Evolutionary conservation across 169 alveolate species (phyloP), one percentile per base, ranked within the genome.

Genomic region (Plasmodium malariae): DNA sequence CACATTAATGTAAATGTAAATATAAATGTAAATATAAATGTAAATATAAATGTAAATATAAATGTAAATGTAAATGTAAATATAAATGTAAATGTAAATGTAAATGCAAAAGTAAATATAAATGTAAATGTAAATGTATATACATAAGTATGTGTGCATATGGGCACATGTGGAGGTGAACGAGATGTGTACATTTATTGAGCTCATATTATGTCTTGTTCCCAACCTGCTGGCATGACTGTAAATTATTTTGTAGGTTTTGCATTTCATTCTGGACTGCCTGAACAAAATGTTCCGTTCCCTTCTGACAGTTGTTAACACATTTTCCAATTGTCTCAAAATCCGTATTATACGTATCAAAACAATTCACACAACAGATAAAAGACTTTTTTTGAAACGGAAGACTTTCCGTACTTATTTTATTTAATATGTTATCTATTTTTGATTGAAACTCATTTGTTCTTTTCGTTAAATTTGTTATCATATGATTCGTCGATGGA

Each of bases 321-420:
- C 96, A 93, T 67, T 93, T 74, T 40, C 94, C 93, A n/a, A 93
- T 91, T n/a, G 70, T 70, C 80, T 93, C 96, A 45, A 93, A 71
- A 32, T 93, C 92, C 3, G 92, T 92, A 67, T 88, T 71, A 37
- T 89, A 90, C 28, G 80, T 54, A 60, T 93, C 96, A 76, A 93
- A 93, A 73, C 96, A 93, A 62, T 91, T 88, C 11, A 91, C 93
- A 51, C 96, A 91, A 71, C 96, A 93, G 30, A 74, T 78, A 49
- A 93, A 93, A 30, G 96, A 90, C 48, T 65, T 62, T 71, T 88
- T 93, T 65, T 93, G 96, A 43, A 93, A 91, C n/a, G 96, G 96
- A 55, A 93, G 60, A 45, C 94, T 91, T 92, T 89, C 92, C 4
- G 94, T 92, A 26, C 95, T 93, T 32, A 93, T 93, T 24, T 88